Conservation (phyloP, 345 rosid genomes). For the Citrus glauca region DNA sequence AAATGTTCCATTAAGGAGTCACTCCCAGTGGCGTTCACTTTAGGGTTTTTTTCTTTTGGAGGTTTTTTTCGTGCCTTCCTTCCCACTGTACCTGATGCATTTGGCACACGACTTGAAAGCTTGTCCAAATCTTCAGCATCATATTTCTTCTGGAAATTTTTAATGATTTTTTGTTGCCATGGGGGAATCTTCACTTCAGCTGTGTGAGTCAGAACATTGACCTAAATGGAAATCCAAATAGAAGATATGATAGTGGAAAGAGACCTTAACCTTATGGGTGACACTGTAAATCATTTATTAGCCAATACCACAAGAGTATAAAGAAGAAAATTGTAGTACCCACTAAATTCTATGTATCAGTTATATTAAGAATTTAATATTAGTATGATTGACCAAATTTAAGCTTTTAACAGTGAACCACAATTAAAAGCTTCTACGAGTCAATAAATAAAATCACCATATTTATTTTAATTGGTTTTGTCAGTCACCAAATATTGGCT, state of each 20-base stretch:
- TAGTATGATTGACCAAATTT: background rate
- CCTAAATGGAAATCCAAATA: conserved; percentile 25
- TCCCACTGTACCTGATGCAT: conserved; percentile 5
- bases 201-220: conserved; percentile 49
- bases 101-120: conserved; percentile 13
- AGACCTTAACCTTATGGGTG: background rate
- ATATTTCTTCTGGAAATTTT: conserved; percentile 25
- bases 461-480: background rate
- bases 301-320: background rate
- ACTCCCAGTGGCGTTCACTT: conserved; percentile 5
- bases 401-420: background rate
- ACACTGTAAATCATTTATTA: background rate
- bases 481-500: background rate
- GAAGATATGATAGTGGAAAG: background rate
- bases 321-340: background rate
- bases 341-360: background rate
- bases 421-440: background rate
- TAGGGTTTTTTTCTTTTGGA: conserved; percentile 7
- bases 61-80: conserved; percentile 13
- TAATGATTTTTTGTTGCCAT: conserved; percentile 31
- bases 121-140: conserved; percentile 27
- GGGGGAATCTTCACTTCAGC: conserved; percentile 33
- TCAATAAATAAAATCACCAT: background rate
- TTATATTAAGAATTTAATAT: background rate
- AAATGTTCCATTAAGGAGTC: background rate